Percentiles rank a stretch among this genome's conserved stretches.
Evolutionary conservation across 169 alveolate species (phyloP).

Genomic region (Amoebophrya sp.): DNA sequence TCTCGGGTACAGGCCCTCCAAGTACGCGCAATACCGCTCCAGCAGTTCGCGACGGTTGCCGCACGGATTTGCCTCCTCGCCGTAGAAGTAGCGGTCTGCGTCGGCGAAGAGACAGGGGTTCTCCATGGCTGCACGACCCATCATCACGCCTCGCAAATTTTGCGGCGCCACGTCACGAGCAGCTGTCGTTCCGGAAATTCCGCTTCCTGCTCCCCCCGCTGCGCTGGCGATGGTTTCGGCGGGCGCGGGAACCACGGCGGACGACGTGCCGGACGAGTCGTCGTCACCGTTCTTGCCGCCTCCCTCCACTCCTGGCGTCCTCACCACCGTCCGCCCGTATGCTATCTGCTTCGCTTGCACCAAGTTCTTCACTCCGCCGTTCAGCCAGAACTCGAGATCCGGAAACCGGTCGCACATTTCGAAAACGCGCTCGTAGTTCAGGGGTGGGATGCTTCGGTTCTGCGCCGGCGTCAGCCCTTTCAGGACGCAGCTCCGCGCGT

Average conservation of each 20-base stretch:
- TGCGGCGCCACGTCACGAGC: background rate
- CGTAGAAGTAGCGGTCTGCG: conserved; percentile 32
- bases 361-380: conserved; percentile 71
- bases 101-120: conserved; percentile 35
- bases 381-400: conserved; percentile 57
- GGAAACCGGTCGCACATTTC: conserved; percentile 69
- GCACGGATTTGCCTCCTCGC: background rate
- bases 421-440: conserved; percentile 73
- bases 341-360: conserved; percentile 42
- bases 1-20: background rate
- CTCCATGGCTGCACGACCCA: conserved; percentile 39
- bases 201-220: background rate
- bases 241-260: background rate
- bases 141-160: conserved; percentile 36
- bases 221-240: too few species aligned
- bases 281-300: background rate
- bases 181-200: background rate
- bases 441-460: conserved; percentile 78
- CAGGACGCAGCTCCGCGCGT: conserved; percentile 81
- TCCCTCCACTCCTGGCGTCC: conserved; percentile 12
- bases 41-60: background rate
- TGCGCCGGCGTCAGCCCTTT: conserved; percentile 77
- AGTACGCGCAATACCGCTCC: background rate
- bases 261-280: background rate
- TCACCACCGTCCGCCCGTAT: conserved; percentile 19